A percentile compares a stretch with the other conserved stretches of the same genome.
phyloP scores from a whole-genome alignment of 345 rosid genomes.

The Psidium guajava region DNA sequence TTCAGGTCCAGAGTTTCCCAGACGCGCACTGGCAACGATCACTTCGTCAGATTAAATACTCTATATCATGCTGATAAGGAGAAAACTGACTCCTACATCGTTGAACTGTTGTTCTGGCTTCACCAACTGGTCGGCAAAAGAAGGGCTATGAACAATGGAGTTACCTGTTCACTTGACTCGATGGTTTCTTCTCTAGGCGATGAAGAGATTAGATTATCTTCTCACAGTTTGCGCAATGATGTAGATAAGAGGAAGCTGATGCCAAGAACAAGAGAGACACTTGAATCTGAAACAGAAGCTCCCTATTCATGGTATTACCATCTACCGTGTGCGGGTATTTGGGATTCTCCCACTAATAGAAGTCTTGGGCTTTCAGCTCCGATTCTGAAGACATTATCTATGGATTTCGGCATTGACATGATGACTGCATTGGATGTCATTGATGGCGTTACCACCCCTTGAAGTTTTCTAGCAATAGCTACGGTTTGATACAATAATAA shows the following conservation, averaged over 20 bases:
- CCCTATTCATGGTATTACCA: conserved; percentile 53
- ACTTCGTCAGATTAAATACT: conserved; percentile 72
- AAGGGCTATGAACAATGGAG: conserved; percentile 46
- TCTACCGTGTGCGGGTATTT: conserved; percentile 69
- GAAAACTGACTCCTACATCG: conserved; percentile 65
- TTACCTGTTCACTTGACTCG: conserved; percentile 13
- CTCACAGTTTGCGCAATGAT: conserved; percentile 6
- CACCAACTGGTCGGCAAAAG: conserved; percentile 73
- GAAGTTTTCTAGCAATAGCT: background rate
- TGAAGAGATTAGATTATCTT: background rate
- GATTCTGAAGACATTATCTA: conserved; percentile 45
- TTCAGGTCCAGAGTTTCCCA: conserved; percentile 52
- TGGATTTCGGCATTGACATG: conserved; percentile 63
- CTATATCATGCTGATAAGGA: conserved; percentile 93
- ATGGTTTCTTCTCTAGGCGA: background rate
- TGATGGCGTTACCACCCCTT: conserved; percentile 12
- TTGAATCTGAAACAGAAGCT: conserved; percentile 62
- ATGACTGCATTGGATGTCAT: conserved; percentile 76
- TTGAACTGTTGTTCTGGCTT: conserved; percentile 81
- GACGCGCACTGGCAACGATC: conserved; percentile 53
- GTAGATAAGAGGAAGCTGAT: conserved; percentile 61
- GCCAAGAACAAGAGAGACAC: conserved; percentile 90
- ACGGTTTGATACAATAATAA: background rate
- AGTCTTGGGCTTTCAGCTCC: conserved; percentile 49
- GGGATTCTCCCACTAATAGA: conserved; percentile 64